Percentiles rank a stretch among this genome's conserved stretches.
Evolutionary conservation across 805 yeast species (phyloP).

Genomic region (Candida odintsovae): DNA sequence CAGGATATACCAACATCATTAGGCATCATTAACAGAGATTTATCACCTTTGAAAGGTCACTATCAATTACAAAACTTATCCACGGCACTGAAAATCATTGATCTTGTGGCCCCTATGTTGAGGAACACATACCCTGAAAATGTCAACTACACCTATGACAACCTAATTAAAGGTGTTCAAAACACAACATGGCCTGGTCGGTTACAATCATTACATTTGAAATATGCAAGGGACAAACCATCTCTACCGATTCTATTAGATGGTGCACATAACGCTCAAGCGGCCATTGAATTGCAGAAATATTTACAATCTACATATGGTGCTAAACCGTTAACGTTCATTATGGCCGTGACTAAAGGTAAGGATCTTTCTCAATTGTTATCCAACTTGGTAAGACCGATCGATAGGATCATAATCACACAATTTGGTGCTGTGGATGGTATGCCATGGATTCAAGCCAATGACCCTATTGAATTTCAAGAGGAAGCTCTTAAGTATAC

Average conservation of each 20-base stretch:
- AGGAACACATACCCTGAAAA: constrained; percentile 21
- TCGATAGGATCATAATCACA: constrained; percentile 58
- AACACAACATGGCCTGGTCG: constrained; percentile 83
- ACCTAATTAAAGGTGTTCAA: constrained; percentile 46
- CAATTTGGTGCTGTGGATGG: constrained; percentile 67
- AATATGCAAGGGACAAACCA: constrained; percentile 17
- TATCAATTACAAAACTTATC: constrained; percentile 70
- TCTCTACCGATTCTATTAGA: constrained; percentile 51
- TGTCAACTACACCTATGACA: constrained; percentile 25
- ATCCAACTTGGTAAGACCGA: constrained; percentile 38
- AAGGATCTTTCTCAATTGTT: constrained; percentile 53
- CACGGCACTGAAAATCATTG: constrained; percentile 56
- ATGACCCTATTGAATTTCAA: constrained; percentile 24
- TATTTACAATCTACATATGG: constrained; percentile 35
- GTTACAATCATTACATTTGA: constrained; percentile 46
- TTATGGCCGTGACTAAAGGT: constrained; percentile 73
- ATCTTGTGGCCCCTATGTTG: constrained; percentile 24
- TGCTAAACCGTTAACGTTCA: constrained; percentile 33
- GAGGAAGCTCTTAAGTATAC: constrained; percentile 23
- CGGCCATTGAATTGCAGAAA: constrained; percentile 65
- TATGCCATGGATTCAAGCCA: constrained; percentile 88
- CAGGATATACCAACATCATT: constrained; percentile 25
- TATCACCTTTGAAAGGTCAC: constrained; percentile 59
- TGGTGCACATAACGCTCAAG: constrained; percentile 90
- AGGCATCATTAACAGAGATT: constrained; percentile 25